phyloP scores from a whole-genome alignment of 805 yeast species.

The Cyberlindnera lachancei region DNA sequence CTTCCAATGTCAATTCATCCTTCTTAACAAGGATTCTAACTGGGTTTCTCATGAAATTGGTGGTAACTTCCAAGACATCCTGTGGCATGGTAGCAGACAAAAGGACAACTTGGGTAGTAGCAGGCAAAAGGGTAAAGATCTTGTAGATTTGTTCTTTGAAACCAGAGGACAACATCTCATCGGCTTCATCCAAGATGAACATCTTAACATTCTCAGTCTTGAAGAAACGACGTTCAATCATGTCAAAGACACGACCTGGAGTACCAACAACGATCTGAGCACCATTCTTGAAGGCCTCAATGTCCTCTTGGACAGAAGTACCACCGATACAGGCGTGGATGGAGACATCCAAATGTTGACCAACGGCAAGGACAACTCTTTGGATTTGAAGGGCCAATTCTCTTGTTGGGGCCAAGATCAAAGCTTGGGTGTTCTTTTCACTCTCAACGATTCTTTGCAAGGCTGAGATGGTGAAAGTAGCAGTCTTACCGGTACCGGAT shows the following conservation, averaged over 20 bases:
- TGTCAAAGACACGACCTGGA: constrained; percentile 95
- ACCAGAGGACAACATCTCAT: constrained; percentile 89
- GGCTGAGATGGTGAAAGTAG: constrained; percentile 87
- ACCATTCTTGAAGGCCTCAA: constrained; percentile 74
- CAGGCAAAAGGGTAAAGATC: constrained; percentile 82
- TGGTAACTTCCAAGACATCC: constrained; percentile 86
- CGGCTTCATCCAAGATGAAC: constrained; percentile 97
- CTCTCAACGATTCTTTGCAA: constrained; percentile 68
- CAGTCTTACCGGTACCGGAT: constrained; percentile 99
- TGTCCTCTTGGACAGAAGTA: constrained; percentile 81
- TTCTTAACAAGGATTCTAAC: constrained; percentile 90
- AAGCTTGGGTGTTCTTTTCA: constrained; percentile 77
- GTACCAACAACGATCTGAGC: constrained; percentile 96
- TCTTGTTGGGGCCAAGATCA: constrained; percentile 94
- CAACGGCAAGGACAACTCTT: constrained; percentile 84
- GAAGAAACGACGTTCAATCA: constrained; percentile 86
- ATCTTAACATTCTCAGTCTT: constrained; percentile 80
- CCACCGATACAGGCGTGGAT: constrained; percentile 99
- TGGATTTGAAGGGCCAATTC: constrained; percentile 96
- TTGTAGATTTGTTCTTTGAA: constrained; percentile 95
- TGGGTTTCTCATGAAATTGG: constrained; percentile 91
- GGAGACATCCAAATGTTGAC: constrained; percentile 81
- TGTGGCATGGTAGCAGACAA: constrained; percentile 92
- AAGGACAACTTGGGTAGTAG: constrained; percentile 87
- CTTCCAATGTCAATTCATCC: constrained; percentile 93